Base-by-base conservation (phyloP, 805 yeast genomes). In the Candida suzukii region DNA sequence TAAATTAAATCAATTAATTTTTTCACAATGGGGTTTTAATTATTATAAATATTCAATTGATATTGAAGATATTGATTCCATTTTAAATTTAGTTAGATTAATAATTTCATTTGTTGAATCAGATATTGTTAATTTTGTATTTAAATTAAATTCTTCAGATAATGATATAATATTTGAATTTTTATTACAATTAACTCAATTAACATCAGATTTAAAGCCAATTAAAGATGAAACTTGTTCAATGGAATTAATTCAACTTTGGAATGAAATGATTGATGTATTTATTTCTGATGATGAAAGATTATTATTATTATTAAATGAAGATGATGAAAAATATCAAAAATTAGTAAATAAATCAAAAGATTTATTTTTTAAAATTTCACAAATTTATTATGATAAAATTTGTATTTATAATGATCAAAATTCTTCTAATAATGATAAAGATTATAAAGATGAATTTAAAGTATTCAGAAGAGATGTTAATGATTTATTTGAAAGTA, bases 401-500 rank as follows among this genome's bases (percentile, higher is more conserved):
- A 67, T 78, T 3, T 81, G 75, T 38, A 54, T 73, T 20, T 67
- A 66, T 29, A 54, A 58, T 5, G 51, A 53, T 8, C 57, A 57
- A 2, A 51, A 60, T 18, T 8, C 14, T 13, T n/a, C 11, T 8
- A n/a, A n/a, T 4, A 4, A 8, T n/a, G n/a, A 17, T 12, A 52
- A 51, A 20, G 60, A 63, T 10, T 54, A 55, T 21, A 58, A 65
- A 43, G 69, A 71, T 18, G 95, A 83, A 48, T 86, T 88, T 52
- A 60, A 62, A 19, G 71, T 77, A 21, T 91, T 78, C 58, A 71
- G 97, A 50, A 64, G 76, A 26, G 91, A 83, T 46, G 82, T 83
- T 10, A 74, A 82, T 1, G 98, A 93, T 50, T 68, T 90, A 30
- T 75, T 86, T 47, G 93, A 88, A 41, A 67, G 77, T 0, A 60